Evolutionary conservation across 768 basidiomycete species (phyloP).

Genomic region (Amanita fuliginea): DNA sequence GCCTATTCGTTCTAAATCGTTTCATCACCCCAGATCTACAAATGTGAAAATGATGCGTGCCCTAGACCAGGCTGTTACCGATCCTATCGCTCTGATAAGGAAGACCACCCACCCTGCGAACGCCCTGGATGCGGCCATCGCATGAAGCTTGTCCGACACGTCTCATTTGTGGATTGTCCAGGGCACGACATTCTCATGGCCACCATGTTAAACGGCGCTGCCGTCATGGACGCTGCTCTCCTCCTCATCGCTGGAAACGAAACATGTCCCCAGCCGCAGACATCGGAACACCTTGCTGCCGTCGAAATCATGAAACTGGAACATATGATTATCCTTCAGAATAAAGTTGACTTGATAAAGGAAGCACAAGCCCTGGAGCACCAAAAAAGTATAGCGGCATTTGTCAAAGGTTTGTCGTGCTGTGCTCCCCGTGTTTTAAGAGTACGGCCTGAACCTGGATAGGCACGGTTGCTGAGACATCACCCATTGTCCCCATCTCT

Average conservation of each 20-base stretch:
- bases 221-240: slow-evolving; percentile 98
- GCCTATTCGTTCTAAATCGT: slow-evolving; percentile 10
- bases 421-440: neutral
- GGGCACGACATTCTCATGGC: slow-evolving; percentile 99
- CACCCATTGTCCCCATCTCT: slow-evolving; percentile 97
- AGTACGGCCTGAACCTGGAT: neutral
- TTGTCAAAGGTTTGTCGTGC: slow-evolving; percentile 70
- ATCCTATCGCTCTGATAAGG: slow-evolving; percentile 90
- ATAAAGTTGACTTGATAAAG: slow-evolving; percentile 98
- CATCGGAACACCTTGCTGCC: slow-evolving; percentile 95
- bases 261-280: slow-evolving; percentile 98
- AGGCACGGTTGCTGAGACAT: slow-evolving; percentile 96
- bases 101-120: slow-evolving; percentile 89
- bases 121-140: slow-evolving; percentile 81
- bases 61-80: slow-evolving; percentile 91
- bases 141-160: slow-evolving; percentile 91
- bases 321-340: slow-evolving; percentile 96
- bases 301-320: slow-evolving; percentile 99
- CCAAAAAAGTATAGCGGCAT: slow-evolving; percentile 89
- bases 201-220: slow-evolving; percentile 99
- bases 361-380: slow-evolving; percentile 92
- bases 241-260: slow-evolving; percentile 96
- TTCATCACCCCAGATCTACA: slow-evolving; percentile 66
- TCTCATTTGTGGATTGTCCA: slow-evolving; percentile 97
- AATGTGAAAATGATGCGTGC: slow-evolving; percentile 90